Base-by-base conservation (phyloP, 2,329 filamentous ascomycete species). In the Pyricularia sp. region DNA sequence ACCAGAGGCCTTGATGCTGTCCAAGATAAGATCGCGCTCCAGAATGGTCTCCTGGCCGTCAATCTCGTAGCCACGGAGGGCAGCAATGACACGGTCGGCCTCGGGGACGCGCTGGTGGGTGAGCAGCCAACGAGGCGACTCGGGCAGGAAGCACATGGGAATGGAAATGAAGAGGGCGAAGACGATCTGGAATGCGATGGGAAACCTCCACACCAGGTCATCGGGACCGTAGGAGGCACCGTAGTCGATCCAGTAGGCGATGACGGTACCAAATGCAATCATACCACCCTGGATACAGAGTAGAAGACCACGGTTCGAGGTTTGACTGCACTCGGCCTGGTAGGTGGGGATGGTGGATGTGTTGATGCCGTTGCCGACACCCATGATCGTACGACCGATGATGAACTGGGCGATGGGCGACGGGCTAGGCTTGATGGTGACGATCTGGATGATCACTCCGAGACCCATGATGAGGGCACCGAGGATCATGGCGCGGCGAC, bases 1-100 rank as follows among this genome's bases (percentile, higher is more conserved):
- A 31, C 82, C 84, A 28, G 82, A 84, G 63, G 85, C 85, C 59
- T 64, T 68, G 59, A 91, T 87, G 1, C 85, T 88, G 73, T 90
- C 88, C 55, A 88, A 80, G 69, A 90, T 89, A 69, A 89, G 79
- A 69, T 85, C 83, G 69, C 85, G 84, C 77, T 91, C 86, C 12
- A 84, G 74, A 64, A 83, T 81, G 3, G 88, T 88, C 73, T 89
- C 84, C 12, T 72, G 78, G 77, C 85, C 82, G 67, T 79, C 77
- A 63, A 76, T 78, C 55, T 75, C 74, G 36, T 64, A 55, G 66
- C 65, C 65, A 26, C 65, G 31, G 28, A 81, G 75, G 26, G 77
- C 75, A 74, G 36, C 76, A 1, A 79, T 71, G 70, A 77, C 71
- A 26, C 69, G 70, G 55, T 72, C 72, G 1, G 76, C 76, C 68